These are phyloP conservation scores for Boletellus ananas DNA, from an alignment of 768 basidiomycete species.

Conservation along the genomic window DNA sequence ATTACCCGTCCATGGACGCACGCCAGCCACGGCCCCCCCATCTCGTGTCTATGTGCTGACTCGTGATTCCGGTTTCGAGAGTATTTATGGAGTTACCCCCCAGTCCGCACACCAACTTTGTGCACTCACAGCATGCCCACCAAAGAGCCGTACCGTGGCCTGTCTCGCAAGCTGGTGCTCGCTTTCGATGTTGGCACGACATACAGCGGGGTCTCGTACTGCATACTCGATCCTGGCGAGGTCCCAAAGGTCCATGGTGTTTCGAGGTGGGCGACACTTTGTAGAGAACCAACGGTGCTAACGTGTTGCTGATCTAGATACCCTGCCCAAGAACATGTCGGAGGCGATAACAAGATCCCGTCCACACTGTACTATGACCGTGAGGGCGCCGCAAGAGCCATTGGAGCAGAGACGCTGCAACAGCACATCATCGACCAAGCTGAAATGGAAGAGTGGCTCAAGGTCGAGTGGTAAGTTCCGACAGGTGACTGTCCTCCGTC, in stretches of 20 bases:
- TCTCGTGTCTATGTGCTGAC: too few species aligned
- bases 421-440: constrained; percentile 36
- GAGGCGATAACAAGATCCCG: constrained; percentile 47
- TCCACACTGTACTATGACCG: constrained; percentile 46
- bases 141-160: constrained; percentile 33
- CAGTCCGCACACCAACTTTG: too few species aligned
- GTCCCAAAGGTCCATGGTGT: constrained; percentile 29
- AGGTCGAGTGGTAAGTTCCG: constrained; percentile 36
- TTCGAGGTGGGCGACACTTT: constrained; percentile 17
- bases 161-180: constrained; percentile 38
- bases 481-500: too few species aligned
- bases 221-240: constrained; percentile 35
- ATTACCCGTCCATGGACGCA: too few species aligned
- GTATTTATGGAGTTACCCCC: too few species aligned
- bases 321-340: constrained; percentile 44
- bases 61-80: too few species aligned
- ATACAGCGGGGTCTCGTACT: constrained; percentile 39
- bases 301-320: constrained; percentile 29
- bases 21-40: too few species aligned
- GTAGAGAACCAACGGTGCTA: background rate
- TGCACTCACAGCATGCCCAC: too few species aligned
- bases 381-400: constrained; percentile 36
- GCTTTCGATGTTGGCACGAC: constrained; percentile 46
- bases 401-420: constrained; percentile 41
- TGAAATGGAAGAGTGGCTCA: constrained; percentile 35